phyloP scores from a whole-genome alignment of 441 rosid genomes.

The Euphorbia schlechtendalii region DNA sequence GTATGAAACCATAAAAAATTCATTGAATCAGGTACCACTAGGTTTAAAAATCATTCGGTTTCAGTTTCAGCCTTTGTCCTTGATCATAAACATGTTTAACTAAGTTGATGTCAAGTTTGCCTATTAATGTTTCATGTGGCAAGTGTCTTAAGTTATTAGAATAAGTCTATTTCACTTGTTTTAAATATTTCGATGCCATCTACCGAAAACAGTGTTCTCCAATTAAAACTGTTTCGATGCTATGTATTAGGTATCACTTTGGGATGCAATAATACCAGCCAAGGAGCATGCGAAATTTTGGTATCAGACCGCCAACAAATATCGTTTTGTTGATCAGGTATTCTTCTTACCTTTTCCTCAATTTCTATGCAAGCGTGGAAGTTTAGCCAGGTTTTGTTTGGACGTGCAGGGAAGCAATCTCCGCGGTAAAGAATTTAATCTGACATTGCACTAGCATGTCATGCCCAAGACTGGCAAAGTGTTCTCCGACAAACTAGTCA shows the following conservation, averaged over 20 bases:
- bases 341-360: neutral
- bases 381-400: neutral
- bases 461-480: too few species aligned
- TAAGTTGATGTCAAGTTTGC: neutral
- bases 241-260: constrained; percentile 61
- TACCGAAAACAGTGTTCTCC: neutral
- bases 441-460: constrained; percentile 96
- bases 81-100: neutral
- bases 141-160: neutral
- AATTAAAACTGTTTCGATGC: constrained; percentile 3
- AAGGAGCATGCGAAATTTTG: constrained; percentile 74
- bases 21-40: constrained; percentile 68
- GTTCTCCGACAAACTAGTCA: constrained; percentile 72
- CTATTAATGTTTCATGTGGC: neutral
- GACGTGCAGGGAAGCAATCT: constrained; percentile 70
- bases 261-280: constrained; percentile 84
- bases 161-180: neutral
- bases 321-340: constrained; percentile 87
- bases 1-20: constrained; percentile 63
- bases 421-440: constrained; percentile 78
- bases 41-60: neutral
- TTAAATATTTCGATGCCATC: too few species aligned
- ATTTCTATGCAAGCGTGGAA: neutral
- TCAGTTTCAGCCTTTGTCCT: neutral
- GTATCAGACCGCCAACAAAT: constrained; percentile 68